Evolutionary conservation across 164 flowering plant species (phyloP).

Genomic region (Piper longum): DNA sequence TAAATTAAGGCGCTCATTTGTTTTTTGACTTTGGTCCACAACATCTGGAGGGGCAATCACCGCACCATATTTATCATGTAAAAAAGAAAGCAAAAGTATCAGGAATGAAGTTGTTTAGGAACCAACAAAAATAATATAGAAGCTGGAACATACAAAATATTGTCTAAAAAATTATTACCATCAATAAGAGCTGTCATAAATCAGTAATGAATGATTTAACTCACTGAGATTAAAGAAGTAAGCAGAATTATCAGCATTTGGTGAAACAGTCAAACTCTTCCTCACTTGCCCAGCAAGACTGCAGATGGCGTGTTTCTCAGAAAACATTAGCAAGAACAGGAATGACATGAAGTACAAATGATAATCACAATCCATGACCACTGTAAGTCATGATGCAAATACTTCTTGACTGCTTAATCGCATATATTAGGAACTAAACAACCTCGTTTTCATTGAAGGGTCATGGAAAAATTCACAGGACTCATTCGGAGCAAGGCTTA

Average conservation of each 20-base stretch:
- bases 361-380: neutral
- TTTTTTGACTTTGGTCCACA: conserved; percentile 34
- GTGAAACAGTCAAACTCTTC: conserved; percentile 54
- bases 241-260: conserved; percentile 46
- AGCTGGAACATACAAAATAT: too few species aligned
- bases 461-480: conserved; percentile 91
- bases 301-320: conserved; percentile 11
- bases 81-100: neutral
- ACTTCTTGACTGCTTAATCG: neutral
- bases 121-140: neutral
- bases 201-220: conserved; percentile 3
- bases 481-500: conserved; percentile 52
- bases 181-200: neutral
- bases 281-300: conserved; percentile 88
- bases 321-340: neutral
- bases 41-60: conserved; percentile 36
- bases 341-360: neutral
- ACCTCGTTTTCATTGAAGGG: conserved; percentile 75
- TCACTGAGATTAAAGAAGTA: conserved; percentile 61
- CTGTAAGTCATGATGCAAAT: neutral
- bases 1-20: conserved; percentile 50
- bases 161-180: too few species aligned
- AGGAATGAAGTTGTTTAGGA: neutral
- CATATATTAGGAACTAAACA: neutral
- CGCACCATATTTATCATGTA: neutral